Conservation (phyloP, 192 early-diverging fungal genomes). For the Coemansia erecta region DNA sequence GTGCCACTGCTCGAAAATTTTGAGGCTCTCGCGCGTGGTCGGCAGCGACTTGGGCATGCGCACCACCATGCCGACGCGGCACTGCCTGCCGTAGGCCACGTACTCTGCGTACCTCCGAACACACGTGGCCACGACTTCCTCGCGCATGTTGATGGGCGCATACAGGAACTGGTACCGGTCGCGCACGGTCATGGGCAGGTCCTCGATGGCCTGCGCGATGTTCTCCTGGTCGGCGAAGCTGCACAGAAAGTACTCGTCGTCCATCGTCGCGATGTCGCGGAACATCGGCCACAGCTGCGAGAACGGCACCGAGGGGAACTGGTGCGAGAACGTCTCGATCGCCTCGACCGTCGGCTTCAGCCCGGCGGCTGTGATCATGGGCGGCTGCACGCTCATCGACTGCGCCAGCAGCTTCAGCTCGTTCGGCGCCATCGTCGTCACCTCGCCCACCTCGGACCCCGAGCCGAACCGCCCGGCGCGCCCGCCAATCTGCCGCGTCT, state of each 20-base stretch:
- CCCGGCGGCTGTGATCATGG: slow-evolving; percentile 57
- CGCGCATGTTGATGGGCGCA: slow-evolving; percentile 58
- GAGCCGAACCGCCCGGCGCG: slow-evolving; percentile 85
- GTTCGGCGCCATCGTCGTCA: slow-evolving; percentile 57
- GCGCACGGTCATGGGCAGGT: slow-evolving; percentile 57
- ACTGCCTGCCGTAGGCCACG: slow-evolving; percentile 28
- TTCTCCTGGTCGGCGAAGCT: slow-evolving; percentile 65
- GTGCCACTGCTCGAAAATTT: slow-evolving; percentile 70
- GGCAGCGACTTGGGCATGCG: slow-evolving; percentile 46
- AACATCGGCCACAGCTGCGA: slow-evolving; percentile 70
- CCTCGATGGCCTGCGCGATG: slow-evolving; percentile 64
- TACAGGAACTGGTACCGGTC: slow-evolving; percentile 73
- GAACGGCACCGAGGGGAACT: slow-evolving; percentile 64
- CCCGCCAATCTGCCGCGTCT: slow-evolving; percentile 92
- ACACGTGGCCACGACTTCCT: slow-evolving; percentile 17
- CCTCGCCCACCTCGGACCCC: slow-evolving; percentile 61
- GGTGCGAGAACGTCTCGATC: slow-evolving; percentile 72
- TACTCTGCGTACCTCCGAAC: slow-evolving; percentile 27
- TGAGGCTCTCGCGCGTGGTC: slow-evolving; percentile 32
- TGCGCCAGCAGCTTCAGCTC: slow-evolving; percentile 16
- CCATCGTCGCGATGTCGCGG: slow-evolving; percentile 65
- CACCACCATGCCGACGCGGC: slow-evolving; percentile 55
- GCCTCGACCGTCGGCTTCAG: slow-evolving; percentile 72
- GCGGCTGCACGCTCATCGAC: slow-evolving; percentile 31
- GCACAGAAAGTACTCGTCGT: slow-evolving; percentile 73